A percentile compares a stretch with the other conserved stretches of the same genome.
These are phyloP conservation scores for Schizosaccharomyces octosporus DNA, from an alignment of 805 yeast genomes.

Conservation along the genomic window DNA sequence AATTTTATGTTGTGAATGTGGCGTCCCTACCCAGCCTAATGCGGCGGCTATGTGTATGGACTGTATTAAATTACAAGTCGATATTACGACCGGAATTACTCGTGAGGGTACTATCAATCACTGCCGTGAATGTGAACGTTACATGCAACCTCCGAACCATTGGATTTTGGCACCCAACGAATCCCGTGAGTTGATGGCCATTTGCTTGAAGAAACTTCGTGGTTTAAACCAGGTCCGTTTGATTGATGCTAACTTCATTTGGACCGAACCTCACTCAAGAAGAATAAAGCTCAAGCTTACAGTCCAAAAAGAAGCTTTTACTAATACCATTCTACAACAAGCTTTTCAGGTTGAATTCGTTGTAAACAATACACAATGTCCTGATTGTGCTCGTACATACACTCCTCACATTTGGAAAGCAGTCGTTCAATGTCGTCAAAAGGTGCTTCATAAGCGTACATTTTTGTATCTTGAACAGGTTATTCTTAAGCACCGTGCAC, in stretches of 20 bases:
- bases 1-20: constrained; percentile 93
- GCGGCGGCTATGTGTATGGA: constrained; percentile 93
- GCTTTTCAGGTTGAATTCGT: constrained; percentile 81
- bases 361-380: constrained; percentile 89
- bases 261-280: constrained; percentile 98
- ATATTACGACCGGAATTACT: constrained; percentile 81
- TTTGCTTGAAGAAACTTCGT: constrained; percentile 66
- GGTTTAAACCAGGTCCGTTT: constrained; percentile 72
- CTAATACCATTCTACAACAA: constrained; percentile 79
- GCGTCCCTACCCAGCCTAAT: constrained; percentile 86
- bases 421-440: constrained; percentile 88
- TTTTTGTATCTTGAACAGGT: constrained; percentile 86
- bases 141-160: constrained; percentile 78
- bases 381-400: constrained; percentile 92
- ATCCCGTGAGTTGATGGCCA: constrained; percentile 73
- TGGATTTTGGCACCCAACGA: constrained; percentile 84
- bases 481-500: constrained; percentile 78
- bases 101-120: constrained; percentile 68
- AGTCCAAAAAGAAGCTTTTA: constrained; percentile 83
- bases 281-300: constrained; percentile 76
- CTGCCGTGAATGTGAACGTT: constrained; percentile 92
- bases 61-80: constrained; percentile 81
- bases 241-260: constrained; percentile 79
- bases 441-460: constrained; percentile 89
- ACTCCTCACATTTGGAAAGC: constrained; percentile 98